These are phyloP conservation scores for Fagopyrum homotropicum DNA, from an alignment of 148 eudicot genomes.

Conservation along the genomic window DNA sequence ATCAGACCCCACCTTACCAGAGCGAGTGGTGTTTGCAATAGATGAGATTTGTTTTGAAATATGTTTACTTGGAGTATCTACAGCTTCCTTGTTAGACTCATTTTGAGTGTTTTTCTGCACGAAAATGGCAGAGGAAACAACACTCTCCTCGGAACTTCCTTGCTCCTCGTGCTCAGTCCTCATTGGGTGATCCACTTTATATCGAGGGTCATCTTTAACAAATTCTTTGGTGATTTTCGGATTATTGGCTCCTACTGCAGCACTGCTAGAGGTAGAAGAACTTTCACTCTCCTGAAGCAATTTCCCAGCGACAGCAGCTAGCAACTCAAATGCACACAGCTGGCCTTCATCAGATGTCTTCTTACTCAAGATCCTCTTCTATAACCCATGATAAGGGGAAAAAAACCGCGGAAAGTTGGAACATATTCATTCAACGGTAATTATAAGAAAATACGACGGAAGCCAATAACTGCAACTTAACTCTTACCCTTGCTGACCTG, in stretches of 20 bases:
- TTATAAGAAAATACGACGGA: not conserved
- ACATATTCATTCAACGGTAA: not conserved
- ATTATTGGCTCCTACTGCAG: slow-evolving; percentile 41
- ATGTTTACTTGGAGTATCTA: slow-evolving; percentile 29
- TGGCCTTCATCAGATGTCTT: slow-evolving; percentile 32
- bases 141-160: slow-evolving; percentile 77
- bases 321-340: slow-evolving; percentile 81
- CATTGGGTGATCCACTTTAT: slow-evolving; percentile 34
- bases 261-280: slow-evolving; percentile 80
- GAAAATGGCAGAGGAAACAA: slow-evolving; percentile 35
- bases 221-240: slow-evolving; percentile 19
- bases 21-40: slow-evolving; percentile 35
- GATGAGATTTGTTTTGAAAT: slow-evolving; percentile 32
- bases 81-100: slow-evolving; percentile 25
- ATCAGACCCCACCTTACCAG: slow-evolving; percentile 33
- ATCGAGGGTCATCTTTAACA: slow-evolving; percentile 35
- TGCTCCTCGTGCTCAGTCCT: slow-evolving; percentile 58
- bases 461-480: not conserved
- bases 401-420: not conserved
- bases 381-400: slow-evolving; percentile 10
- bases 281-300: slow-evolving; percentile 83
- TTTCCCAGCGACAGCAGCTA: slow-evolving; percentile 94
- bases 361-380: slow-evolving; percentile 50
- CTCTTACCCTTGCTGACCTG: slow-evolving; percentile 80
- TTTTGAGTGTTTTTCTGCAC: slow-evolving; percentile 14